Percentiles rank a stretch among this genome's conserved stretches.
These are phyloP conservation scores for Raddia distichophylla DNA, from an alignment of 176 grass and related monocot species.

Conservation along the genomic window DNA sequence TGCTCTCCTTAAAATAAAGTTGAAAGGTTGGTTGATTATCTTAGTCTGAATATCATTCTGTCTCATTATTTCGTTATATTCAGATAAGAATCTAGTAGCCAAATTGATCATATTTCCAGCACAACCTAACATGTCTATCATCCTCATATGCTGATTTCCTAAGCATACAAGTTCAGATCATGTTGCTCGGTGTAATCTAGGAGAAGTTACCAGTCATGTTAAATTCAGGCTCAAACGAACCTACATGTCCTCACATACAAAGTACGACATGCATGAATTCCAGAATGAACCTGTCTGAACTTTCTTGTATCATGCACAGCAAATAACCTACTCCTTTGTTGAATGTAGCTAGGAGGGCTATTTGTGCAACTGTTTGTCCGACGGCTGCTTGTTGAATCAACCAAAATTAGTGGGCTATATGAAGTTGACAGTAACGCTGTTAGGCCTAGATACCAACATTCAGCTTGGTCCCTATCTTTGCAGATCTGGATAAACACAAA, in stretches of 20 bases:
- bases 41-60: constrained; percentile 13
- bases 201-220: constrained; percentile 3
- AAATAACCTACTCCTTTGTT: constrained; percentile 66
- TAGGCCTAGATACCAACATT: constrained; percentile 81
- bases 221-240: neutral
- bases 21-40: neutral
- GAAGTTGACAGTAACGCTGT: constrained; percentile 58
- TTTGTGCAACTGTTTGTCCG: constrained; percentile 67
- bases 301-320: constrained; percentile 58
- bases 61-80: constrained; percentile 1
- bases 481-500: constrained; percentile 64
- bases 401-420: constrained; percentile 57
- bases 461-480: constrained; percentile 87
- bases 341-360: constrained; percentile 80
- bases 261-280: constrained; percentile 20
- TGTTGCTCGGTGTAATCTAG: constrained; percentile 15
- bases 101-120: constrained; percentile 20
- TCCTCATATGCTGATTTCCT: neutral
- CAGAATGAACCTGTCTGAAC: constrained; percentile 69
- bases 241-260: constrained; percentile 21
- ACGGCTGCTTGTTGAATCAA: constrained; percentile 62
- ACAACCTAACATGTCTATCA: constrained; percentile 2
- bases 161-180: constrained; percentile 7
- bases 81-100: neutral
- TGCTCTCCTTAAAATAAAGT: neutral